phyloP scores from a whole-genome alignment of 2,329 filamentous ascomycete species.

The Talaromyces funiculosus region DNA sequence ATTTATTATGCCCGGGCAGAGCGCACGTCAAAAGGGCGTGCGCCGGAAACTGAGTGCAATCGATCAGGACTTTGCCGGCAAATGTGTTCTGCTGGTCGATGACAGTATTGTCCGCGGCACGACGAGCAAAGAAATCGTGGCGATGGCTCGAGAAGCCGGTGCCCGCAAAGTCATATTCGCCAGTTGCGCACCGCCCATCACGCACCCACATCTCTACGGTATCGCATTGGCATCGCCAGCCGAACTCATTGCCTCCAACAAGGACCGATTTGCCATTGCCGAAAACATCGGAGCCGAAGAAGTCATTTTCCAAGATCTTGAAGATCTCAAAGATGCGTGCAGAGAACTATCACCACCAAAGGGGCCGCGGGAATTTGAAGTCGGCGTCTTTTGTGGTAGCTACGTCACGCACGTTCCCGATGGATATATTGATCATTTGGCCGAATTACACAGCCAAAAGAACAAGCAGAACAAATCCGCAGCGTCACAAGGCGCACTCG shows the following conservation, averaged over 20 bases:
- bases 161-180: constrained; percentile 79
- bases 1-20: constrained; percentile 81
- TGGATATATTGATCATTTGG: constrained; percentile 69
- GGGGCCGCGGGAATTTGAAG: constrained; percentile 65
- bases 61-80: constrained; percentile 73
- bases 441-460: constrained; percentile 9
- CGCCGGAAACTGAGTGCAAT: constrained; percentile 86
- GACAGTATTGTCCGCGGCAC: constrained; percentile 87
- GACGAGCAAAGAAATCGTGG: constrained; percentile 71
- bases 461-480: not conserved
- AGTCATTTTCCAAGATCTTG: constrained; percentile 70
- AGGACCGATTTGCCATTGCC: constrained; percentile 57
- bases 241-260: constrained; percentile 66
- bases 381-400: constrained; percentile 84
- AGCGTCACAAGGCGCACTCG: not conserved
- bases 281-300: constrained; percentile 66
- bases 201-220: constrained; percentile 74
- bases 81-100: constrained; percentile 77
- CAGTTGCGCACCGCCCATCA: constrained; percentile 75
- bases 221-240: constrained; percentile 52
- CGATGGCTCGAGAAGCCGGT: constrained; percentile 78
- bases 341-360: constrained; percentile 57
- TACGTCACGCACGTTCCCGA: constrained; percentile 76
- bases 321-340: constrained; percentile 75
- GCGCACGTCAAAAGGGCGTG: constrained; percentile 74